Evolutionary conservation across 2,329 filamentous ascomycete species (phyloP), one percentile per base, ranked within the genome.

Genomic region (Colletotrichum destructivum): DNA sequence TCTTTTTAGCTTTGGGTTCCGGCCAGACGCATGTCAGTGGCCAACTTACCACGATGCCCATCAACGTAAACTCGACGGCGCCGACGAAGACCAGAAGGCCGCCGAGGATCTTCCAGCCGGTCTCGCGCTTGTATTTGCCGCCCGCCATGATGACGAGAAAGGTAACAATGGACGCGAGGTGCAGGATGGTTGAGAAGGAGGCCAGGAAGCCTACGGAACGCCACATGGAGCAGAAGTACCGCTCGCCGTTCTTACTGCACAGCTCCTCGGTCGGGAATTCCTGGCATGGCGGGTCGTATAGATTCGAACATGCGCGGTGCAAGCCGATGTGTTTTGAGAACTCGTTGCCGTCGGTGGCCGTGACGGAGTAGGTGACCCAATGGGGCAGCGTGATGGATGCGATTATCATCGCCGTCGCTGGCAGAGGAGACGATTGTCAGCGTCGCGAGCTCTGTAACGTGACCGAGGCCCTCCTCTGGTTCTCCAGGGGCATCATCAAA

Each of bases 181-280:
- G 92, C 49, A 96, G 80, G n/a, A 98, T 91, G 47, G 94, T 89
- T 9, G 93, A 89, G 76, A 98, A 93, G 63, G 92, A 93, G 84
- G 97, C 94, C 74, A 98, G 83, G 82, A 98, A 98, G 31, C 94
- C 95, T 46, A 94, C 91, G 35, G 91, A 94, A 71, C 93, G 89
- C 96, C 96, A 99, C 88, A 97, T 93, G 77, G 91, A 93, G 86
- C 96, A 98, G 83, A 98, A 98, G 78, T 91, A 90, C 62, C 90
- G 88, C 76, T 92, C 89, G 54, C 69, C 69, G 63, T 90, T 88
- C 76, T 87, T 88, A 66, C 85, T 84, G 82, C 94, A 96, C 79
- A 94, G 91, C 68, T 89, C 85, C 65, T 88, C 84, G 74, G 87
- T 86, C 4, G 94, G 94, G 81, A 95, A 96, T 42, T 85, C 83